Evolutionary conservation across 1,284 basidiomycete genomes (phyloP).

Genomic region (Sanghuangporus sanghuang): DNA sequence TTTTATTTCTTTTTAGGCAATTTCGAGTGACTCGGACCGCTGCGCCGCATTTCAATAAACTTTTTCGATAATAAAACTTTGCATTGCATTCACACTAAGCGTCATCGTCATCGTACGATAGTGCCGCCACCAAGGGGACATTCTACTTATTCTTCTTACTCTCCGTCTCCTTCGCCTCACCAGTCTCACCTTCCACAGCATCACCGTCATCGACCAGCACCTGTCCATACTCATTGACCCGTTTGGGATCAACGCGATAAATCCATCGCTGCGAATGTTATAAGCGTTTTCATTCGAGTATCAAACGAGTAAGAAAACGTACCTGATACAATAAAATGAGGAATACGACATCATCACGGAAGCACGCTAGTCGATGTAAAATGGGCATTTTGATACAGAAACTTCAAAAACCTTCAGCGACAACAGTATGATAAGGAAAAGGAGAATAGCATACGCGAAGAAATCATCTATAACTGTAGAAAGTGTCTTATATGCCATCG

Average conservation of each 20-base stretch:
- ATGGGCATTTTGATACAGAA: constrained; percentile 97
- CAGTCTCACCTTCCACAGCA: constrained; percentile 27
- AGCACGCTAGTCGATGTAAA: constrained; percentile 85
- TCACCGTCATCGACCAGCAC: constrained; percentile 54
- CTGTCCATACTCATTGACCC: constrained; percentile 95
- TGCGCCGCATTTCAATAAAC: too few species aligned
- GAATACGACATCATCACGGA: constrained; percentile 91
- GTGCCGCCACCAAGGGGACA: not conserved
- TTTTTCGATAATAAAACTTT: too few species aligned
- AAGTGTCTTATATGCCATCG: constrained; percentile 93
- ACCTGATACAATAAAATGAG: constrained; percentile 83
- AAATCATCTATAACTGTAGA: constrained; percentile 91
- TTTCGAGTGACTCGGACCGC: not conserved
- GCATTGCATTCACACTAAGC: not conserved
- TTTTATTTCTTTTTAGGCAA: not conserved
- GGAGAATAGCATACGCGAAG: constrained; percentile 61
- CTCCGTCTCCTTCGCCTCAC: constrained; percentile 32
- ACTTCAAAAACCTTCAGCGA: constrained; percentile 44
- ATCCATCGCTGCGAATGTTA: constrained; percentile 72
- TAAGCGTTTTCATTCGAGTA: not conserved
- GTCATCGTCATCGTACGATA: not conserved
- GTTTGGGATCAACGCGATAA: constrained; percentile 90
- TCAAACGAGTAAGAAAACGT: constrained; percentile 23
- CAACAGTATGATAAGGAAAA: constrained; percentile 11
- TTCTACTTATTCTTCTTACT: constrained; percentile 48